phyloP scores from a whole-genome alignment of 2,329 filamentous ascomycete species.

The Fusarium ramigenum region DNA sequence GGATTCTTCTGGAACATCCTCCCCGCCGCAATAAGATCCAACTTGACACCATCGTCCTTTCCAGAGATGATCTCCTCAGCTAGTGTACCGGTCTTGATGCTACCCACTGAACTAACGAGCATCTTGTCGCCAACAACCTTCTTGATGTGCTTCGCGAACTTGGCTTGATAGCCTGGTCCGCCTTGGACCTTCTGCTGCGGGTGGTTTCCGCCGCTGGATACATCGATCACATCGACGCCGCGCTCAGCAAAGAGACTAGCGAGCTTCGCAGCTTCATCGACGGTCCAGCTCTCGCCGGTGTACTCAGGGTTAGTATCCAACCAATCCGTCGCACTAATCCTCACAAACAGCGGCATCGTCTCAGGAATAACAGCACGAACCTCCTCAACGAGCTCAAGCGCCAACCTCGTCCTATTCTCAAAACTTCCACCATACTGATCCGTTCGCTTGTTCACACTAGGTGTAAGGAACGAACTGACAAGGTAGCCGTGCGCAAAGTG shows the following conservation, averaged over 20 bases:
- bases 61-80: conserved; percentile 59
- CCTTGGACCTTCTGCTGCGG: conserved; percentile 63
- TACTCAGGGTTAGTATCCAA: conserved; percentile 67
- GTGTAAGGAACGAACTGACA: conserved; percentile 74
- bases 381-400: conserved; percentile 72
- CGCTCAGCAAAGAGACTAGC: conserved; percentile 69
- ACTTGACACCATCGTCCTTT: conserved; percentile 47
- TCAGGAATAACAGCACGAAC: conserved; percentile 71
- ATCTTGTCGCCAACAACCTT: conserved; percentile 71
- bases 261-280: conserved; percentile 70
- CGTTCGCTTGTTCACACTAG: conserved; percentile 73
- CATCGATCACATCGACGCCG: conserved; percentile 80
- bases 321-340: conserved; percentile 81
- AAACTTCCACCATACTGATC: conserved; percentile 75
- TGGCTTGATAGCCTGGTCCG: conserved; percentile 75
- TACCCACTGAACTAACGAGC: conserved; percentile 58
- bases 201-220: conserved; percentile 74
- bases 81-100: conserved; percentile 55
- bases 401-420: conserved; percentile 75
- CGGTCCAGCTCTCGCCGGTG: conserved; percentile 70
- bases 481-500: conserved; percentile 85
- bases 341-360: conserved; percentile 75
- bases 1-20: conserved; percentile 69
- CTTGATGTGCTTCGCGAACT: conserved; percentile 76
- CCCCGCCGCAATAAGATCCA: conserved; percentile 62